Conservation (phyloP, 2,329 filamentous ascomycete species). For the Cadophora luteo-olivacea region DNA sequence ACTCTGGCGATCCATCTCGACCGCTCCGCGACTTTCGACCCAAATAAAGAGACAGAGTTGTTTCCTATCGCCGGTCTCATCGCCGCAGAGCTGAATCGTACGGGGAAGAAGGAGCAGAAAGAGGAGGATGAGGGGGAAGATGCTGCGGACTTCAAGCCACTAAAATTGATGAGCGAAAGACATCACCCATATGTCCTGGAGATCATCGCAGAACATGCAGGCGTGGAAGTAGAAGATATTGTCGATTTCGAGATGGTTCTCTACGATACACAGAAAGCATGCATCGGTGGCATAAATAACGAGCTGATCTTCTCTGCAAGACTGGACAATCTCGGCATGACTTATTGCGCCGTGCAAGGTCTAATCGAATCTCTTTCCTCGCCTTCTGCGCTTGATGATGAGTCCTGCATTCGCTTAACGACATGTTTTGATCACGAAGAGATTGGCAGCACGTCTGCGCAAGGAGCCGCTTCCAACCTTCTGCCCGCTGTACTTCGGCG, state of each 20-base stretch:
- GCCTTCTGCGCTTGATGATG: conserved; percentile 70
- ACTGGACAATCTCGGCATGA: conserved; percentile 95
- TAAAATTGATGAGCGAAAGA: conserved; percentile 78
- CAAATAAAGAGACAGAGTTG: conserved; percentile 96
- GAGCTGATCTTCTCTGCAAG: conserved; percentile 97
- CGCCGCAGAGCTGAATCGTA: conserved; percentile 85
- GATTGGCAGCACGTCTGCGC: conserved; percentile 89
- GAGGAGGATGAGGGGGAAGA: conserved; percentile 50
- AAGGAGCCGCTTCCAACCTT: conserved; percentile 92
- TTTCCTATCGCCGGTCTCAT: conserved; percentile 92
- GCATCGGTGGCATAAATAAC: conserved; percentile 86
- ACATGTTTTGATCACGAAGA: conserved; percentile 98
- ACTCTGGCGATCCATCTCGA: conserved; percentile 95
- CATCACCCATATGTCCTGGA: conserved; percentile 90
- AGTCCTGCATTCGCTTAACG: conserved; percentile 86
- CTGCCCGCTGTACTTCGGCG: conserved; percentile 87
- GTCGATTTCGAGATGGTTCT: conserved; percentile 97
- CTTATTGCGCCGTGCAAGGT: conserved; percentile 87
- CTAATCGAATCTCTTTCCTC: conserved; percentile 79
- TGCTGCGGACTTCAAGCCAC: conserved; percentile 68
- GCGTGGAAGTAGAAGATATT: conserved; percentile 72
- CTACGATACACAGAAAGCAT: conserved; percentile 92
- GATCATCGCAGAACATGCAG: conserved; percentile 81
- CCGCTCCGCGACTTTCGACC: conserved; percentile 82
- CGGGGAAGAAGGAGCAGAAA: conserved; percentile 54